Evolutionary conservation across 169 alveolate species (phyloP).

Genomic region (Amoebophrya sp.): DNA sequence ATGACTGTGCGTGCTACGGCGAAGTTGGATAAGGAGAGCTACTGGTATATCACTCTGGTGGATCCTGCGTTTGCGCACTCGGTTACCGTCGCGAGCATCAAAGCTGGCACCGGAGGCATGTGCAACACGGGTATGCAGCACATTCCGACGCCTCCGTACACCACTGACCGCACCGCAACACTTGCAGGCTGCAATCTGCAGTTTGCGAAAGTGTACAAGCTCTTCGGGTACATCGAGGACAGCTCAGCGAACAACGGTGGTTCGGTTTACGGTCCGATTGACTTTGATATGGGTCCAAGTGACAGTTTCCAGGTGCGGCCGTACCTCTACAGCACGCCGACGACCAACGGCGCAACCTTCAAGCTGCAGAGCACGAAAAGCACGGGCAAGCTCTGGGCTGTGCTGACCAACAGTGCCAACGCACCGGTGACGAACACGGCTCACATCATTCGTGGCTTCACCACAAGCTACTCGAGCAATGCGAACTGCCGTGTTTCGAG

Average conservation of each 20-base stretch:
- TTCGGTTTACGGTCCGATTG: background rate
- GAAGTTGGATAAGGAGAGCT: background rate
- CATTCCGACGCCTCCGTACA: background rate
- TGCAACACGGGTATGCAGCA: background rate
- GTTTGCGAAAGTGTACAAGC: background rate
- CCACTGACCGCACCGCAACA: background rate
- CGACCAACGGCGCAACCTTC: background rate
- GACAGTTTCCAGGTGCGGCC: constrained; percentile 25
- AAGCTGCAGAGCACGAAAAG: background rate
- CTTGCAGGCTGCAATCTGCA: background rate
- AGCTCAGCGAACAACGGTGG: constrained; percentile 26
- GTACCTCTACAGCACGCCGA: constrained; percentile 16
- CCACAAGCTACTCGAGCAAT: background rate
- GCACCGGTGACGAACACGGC: constrained; percentile 13
- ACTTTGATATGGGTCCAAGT: background rate
- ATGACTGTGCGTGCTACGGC: background rate
- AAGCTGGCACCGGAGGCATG: background rate
- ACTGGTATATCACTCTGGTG: background rate
- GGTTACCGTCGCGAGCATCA: background rate
- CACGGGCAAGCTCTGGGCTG: background rate
- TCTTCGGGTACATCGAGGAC: constrained; percentile 37
- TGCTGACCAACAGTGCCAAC: background rate
- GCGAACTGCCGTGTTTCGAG: background rate
- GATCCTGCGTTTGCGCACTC: background rate
- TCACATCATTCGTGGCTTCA: background rate